These are phyloP conservation scores for Austropuccinia psidii DNA, from an alignment of 1,284 basidiomycete genomes.

Conservation along the genomic window DNA sequence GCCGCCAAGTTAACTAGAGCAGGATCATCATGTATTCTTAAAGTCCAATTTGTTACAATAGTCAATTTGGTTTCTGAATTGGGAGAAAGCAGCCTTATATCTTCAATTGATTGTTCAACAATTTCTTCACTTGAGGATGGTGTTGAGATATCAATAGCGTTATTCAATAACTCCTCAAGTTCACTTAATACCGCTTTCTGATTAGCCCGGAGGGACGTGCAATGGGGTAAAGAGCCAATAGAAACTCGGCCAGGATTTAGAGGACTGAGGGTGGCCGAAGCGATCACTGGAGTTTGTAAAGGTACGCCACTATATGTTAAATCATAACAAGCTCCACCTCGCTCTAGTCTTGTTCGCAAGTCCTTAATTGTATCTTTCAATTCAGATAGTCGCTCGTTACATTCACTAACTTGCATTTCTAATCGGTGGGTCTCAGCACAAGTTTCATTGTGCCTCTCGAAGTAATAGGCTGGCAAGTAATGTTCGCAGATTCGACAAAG, in stretches of 20 bases:
- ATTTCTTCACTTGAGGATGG: constrained; percentile 86
- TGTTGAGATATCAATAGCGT: constrained; percentile 72
- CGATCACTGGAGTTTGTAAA: constrained; percentile 53
- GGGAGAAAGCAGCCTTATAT: constrained; percentile 74
- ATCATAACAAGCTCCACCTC: not conserved
- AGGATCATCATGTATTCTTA: constrained; percentile 63
- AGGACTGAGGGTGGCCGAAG: constrained; percentile 53
- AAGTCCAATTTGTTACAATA: constrained; percentile 71
- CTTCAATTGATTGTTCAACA: constrained; percentile 78
- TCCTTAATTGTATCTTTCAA: constrained; percentile 61
- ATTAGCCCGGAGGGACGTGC: constrained; percentile 37
- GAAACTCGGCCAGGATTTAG: constrained; percentile 53
- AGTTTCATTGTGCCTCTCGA: constrained; percentile 99
- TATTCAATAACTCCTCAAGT: constrained; percentile 71
- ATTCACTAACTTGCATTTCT: constrained; percentile 87
- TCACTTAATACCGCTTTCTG: constrained; percentile 69
- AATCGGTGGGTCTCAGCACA: constrained; percentile 93
- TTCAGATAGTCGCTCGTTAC: constrained; percentile 85
- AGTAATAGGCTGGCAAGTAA: constrained; percentile 96
- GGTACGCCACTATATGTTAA: constrained; percentile 8
- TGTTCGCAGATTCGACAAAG: constrained; percentile 97
- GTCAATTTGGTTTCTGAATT: constrained; percentile 74
- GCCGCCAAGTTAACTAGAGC: constrained; percentile 71
- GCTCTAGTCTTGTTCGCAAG: constrained; percentile 20
- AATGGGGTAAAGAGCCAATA: constrained; percentile 75